Evolutionary conservation across 768 basidiomycete species (phyloP).

Genomic region (Pulveroboletus sp.): DNA sequence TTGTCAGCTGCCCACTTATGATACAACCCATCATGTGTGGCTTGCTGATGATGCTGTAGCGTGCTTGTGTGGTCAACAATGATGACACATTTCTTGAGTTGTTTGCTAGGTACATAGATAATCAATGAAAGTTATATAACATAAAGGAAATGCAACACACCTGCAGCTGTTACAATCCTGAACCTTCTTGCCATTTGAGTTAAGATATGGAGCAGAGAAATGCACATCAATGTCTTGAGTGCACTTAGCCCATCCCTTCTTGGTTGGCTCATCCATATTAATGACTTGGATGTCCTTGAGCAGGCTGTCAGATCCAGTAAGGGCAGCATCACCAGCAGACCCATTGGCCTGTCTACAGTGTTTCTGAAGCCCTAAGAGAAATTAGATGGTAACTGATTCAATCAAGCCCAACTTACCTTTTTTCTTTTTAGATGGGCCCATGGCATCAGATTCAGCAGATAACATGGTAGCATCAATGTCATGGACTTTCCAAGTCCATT

Average conservation of each 20-base stretch:
- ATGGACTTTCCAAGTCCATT: no score
- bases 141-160: not conserved
- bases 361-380: not conserved
- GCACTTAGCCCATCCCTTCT: not conserved
- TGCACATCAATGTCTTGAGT: not conserved
- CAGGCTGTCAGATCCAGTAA: not conserved
- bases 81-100: not conserved
- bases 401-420: no score
- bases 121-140: not conserved
- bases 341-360: not conserved
- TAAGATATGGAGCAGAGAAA: not conserved
- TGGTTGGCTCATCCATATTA: not conserved
- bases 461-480: no score
- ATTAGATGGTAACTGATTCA: not conserved
- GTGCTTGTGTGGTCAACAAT: not conserved
- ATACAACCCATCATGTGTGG: not conserved
- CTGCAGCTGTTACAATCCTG: not conserved
- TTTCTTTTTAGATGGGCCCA: no score
- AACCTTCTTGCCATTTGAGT: not conserved
- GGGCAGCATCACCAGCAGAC: not conserved
- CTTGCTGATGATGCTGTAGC: not conserved
- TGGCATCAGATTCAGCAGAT: no score
- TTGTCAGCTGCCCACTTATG: slow-evolving; percentile 2
- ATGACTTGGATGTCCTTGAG: slow-evolving; percentile 1
- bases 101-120: not conserved